Base-by-base conservation (phyloP, 495 filamentous ascomycete genomes). In the Aspergillus cristatus region DNA sequence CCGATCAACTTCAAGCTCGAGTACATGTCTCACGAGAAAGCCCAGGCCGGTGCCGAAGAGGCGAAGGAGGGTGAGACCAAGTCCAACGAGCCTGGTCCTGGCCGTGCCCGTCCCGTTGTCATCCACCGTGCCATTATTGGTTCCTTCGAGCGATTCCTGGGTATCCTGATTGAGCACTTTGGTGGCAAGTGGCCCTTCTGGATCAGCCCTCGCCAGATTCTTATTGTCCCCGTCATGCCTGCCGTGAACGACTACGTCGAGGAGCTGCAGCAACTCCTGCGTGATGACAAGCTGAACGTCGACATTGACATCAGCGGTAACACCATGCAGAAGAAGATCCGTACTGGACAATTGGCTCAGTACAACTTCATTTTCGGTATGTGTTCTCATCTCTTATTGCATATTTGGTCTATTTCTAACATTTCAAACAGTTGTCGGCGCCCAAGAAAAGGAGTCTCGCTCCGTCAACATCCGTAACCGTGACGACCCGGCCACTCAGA, bases 141-240 rank as follows among this genome's bases (percentile, higher is more conserved):
- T 37, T 85, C 79, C 46, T 85, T 96, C 50, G 91, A 98, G 67
- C 82, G 91, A 31, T 95, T 98, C 67, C 81, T 93, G 41, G 91
- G 82, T 38, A 94, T 98, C 45, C 65, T 96, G 39, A 87, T 72
- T 16, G 91, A 98, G 66, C 91, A 97, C 58, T 98, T 95, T 53
- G 91, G 70, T 28, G 91, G 91, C 45, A 95, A 94, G 64, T 97
- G 90, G 90, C 91, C 91, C 0, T 94, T 96, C 74, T 98, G 91
- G 91, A 63, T 98, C 41, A 89, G 80, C 45, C 91, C 91, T 17
- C 79, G 90, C 14, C 91, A 98, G 65, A 75, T 97, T 33, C 66
- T 97, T 43, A 78, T 97, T 38, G 79, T 97, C 6, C 93, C 91
- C 2, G 89, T 98, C 43, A 89, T 89, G 72, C 82, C 82, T 14